Evolutionary conservation across 73 alveolate species (phyloP).

Genomic region (Tetrahymena thermophila): DNA sequence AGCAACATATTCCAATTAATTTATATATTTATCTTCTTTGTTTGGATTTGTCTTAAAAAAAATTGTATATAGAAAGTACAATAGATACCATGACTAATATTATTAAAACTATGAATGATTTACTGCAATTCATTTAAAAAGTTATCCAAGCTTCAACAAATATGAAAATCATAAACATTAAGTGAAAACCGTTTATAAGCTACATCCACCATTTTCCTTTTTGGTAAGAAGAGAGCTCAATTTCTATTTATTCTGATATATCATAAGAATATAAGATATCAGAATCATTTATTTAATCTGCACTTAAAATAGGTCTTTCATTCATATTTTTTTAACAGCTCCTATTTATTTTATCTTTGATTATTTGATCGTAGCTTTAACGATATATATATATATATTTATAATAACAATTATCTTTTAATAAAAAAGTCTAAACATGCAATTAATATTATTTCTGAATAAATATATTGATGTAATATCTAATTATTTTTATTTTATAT

Average conservation of each 20-base stretch:
- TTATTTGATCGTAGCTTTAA: no score
- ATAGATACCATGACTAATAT: background rate
- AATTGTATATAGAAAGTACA: background rate
- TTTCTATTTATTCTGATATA: background rate
- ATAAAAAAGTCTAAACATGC: background rate
- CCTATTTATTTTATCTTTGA: no score
- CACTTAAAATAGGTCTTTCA: background rate
- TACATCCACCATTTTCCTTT: background rate
- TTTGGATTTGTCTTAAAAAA: background rate
- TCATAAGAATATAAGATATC: background rate
- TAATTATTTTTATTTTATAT: no score
- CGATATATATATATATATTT: background rate
- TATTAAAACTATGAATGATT: background rate
- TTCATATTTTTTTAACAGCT: background rate
- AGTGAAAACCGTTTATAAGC: background rate
- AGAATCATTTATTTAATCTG: background rate
- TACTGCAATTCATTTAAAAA: background rate
- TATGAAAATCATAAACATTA: background rate
- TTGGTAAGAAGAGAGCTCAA: background rate
- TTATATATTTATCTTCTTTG: background rate
- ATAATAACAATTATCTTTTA: no score
- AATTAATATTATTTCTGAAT: no score
- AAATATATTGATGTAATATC: no score
- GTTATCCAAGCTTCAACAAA: background rate
- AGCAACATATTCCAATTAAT: background rate